These are phyloP conservation scores for Immersiella caudata DNA, from an alignment of 495 filamentous ascomycete species.

Conservation along the genomic window DNA sequence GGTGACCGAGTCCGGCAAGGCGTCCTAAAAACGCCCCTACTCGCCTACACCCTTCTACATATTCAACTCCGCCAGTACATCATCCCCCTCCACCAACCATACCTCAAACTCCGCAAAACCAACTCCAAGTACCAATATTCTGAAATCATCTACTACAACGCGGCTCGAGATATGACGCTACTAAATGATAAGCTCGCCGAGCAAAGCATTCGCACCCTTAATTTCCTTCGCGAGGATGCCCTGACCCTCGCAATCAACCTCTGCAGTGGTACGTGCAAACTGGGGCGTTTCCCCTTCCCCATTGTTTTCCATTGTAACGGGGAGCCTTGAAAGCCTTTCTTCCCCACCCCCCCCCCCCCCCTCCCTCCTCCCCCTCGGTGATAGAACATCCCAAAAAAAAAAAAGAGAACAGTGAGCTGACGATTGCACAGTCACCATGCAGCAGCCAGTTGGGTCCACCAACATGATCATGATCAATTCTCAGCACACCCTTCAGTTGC, in stretches of 20 bases:
- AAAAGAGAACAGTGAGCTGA: too few relatives aligned
- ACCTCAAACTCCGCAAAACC: constrained; percentile 43
- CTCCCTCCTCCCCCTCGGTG: too few relatives aligned
- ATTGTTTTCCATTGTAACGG: too few relatives aligned
- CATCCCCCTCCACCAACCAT: constrained; percentile 49
- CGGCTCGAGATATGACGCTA: constrained; percentile 49
- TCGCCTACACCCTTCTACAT: constrained; percentile 47
- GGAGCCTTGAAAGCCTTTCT: too few relatives aligned
- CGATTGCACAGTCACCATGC: constrained; percentile 53
- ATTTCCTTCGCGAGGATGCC: constrained; percentile 45
- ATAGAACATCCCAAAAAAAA: too few relatives aligned
- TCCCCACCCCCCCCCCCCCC: too few relatives aligned
- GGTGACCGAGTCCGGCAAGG: neutral
- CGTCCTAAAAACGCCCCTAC: constrained; percentile 37
- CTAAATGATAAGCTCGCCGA: constrained; percentile 46
- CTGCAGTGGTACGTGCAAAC: too few relatives aligned
- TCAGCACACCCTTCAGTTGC: constrained; percentile 46
- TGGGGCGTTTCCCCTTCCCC: too few relatives aligned
- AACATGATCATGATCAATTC: constrained; percentile 50
- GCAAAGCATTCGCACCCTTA: constrained; percentile 44
- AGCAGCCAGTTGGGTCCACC: constrained; percentile 49
- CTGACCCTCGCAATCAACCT: constrained; percentile 48
- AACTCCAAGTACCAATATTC: constrained; percentile 50
- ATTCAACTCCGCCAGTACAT: constrained; percentile 50
- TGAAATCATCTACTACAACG: constrained; percentile 52